Evolutionary conservation across 2,329 filamentous ascomycete species (phyloP).

Genomic region (Elsinoe arachidis): DNA sequence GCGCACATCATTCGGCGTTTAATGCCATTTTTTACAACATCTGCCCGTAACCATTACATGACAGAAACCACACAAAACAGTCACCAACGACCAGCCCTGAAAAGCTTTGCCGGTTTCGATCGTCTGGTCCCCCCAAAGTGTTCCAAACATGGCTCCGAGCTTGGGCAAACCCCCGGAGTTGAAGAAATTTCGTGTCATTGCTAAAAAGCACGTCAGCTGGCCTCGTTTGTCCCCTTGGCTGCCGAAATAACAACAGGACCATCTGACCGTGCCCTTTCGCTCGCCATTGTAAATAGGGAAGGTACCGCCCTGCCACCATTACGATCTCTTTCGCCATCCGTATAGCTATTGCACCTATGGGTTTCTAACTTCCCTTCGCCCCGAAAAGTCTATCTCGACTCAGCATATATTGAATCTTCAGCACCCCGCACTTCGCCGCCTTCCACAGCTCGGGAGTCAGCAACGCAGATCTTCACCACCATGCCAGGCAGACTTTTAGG

Average conservation of each 20-base stretch:
- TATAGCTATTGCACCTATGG: neutral
- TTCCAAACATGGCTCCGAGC: neutral
- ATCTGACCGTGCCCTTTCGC: neutral
- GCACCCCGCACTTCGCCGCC: neutral
- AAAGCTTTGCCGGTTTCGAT: slow-evolving; percentile 2
- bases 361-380: neutral
- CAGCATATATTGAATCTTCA: neutral
- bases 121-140: neutral
- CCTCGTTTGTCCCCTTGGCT: neutral
- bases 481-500: slow-evolving; percentile 29
- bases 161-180: neutral
- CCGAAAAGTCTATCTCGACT: neutral
- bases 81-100: neutral
- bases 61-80: neutral
- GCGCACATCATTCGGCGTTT: neutral
- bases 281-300: neutral
- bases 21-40: neutral
- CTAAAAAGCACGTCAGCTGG: slow-evolving; percentile 3
- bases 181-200: neutral
- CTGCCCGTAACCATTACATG: slow-evolving; percentile 1
- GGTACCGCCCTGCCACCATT: neutral
- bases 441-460: neutral
- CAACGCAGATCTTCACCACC: neutral
- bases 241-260: neutral
- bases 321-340: neutral